Evolutionary conservation across 805 yeast species (phyloP), one percentile per base, ranked within the genome.

Genomic region (Yamadazyma takamatsuzukensis): DNA sequence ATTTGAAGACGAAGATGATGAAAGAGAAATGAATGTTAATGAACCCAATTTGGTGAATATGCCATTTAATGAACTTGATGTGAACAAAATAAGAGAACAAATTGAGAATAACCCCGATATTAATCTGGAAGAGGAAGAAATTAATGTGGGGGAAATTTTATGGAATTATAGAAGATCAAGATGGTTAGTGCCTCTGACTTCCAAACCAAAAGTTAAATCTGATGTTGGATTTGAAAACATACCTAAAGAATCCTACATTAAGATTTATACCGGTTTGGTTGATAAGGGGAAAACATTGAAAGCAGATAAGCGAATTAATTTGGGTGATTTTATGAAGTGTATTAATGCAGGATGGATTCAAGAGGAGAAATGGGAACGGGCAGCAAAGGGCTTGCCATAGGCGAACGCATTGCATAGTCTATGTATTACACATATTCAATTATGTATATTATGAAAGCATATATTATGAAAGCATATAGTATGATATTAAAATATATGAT

Each of bases 301-400:
- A 47, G 66, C 66, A 35, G 59, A 53, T 21, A 59, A 53, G 36
- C 84, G 88, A 11, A 65, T 90, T 59, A 86, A 84, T 54, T 70
- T 90, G 47, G 68, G 65, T 37, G 95, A 87, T 53, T 76, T 83
- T 25, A 53, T 87, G 32, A 72, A 72, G 43, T 74, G 89, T 15
- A 72, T 89, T 25, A 78, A 85, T 47, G 75, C 83, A 3, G 96
- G 96, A 13, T 89, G 97, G 97, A 70, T 72, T 11, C 80, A 78
- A 39, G 77, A 77, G 15, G 86, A 80, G 31, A 75, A 77, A 44
- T 89, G 93, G 90, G 81, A 74, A 37, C 59, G 69, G 22, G 73
- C 73, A 4, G 68, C 69, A 4, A 50, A 47, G 19, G 71, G 71
- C 2, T 43, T 64, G 31, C 51, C 68, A 4, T 59, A 39, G n/a